These are phyloP conservation scores for Gastrolobium bilobum DNA, from an alignment of 306 rosid species.

Conservation along the genomic window DNA sequence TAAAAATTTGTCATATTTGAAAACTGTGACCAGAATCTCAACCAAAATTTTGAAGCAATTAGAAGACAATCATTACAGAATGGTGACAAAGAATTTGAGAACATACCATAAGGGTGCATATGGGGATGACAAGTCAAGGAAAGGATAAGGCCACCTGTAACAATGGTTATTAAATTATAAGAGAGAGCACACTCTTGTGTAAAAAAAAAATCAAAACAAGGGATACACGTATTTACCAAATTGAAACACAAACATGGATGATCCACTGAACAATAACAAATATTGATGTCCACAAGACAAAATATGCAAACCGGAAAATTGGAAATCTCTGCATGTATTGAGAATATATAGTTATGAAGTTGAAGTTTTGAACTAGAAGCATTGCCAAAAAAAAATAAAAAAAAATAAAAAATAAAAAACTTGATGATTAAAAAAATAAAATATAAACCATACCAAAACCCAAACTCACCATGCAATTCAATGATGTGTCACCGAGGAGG, in stretches of 20 bases:
- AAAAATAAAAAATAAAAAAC: background rate
- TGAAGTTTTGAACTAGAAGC: slow-evolving; percentile 20
- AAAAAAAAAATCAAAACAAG: slow-evolving; percentile 3
- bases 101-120: slow-evolving; percentile 86
- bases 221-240: slow-evolving; percentile 60
- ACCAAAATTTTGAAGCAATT: slow-evolving; percentile 9
- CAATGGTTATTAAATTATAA: slow-evolving; percentile 23
- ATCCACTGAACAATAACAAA: slow-evolving; percentile 89
- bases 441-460: slow-evolving; percentile 2
- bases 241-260: slow-evolving; percentile 70
- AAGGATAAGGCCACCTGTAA: slow-evolving; percentile 97
- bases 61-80: slow-evolving; percentile 28
- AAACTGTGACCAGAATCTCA: background rate
- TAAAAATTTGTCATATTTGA: background rate
- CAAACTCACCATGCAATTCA: slow-evolving; percentile 82
- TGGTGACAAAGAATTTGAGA: slow-evolving; percentile 4
- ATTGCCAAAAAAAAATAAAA: background rate
- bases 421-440: background rate
- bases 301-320: slow-evolving; percentile 81
- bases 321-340: slow-evolving; percentile 81
- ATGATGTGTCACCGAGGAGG: slow-evolving; percentile 79
- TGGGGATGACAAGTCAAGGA: slow-evolving; percentile 80
- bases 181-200: background rate
- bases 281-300: slow-evolving; percentile 72
- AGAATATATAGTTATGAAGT: slow-evolving; percentile 34